phyloP scores from a whole-genome alignment of 2,329 filamentous ascomycete genomes.

The Penicillium palitans region DNA sequence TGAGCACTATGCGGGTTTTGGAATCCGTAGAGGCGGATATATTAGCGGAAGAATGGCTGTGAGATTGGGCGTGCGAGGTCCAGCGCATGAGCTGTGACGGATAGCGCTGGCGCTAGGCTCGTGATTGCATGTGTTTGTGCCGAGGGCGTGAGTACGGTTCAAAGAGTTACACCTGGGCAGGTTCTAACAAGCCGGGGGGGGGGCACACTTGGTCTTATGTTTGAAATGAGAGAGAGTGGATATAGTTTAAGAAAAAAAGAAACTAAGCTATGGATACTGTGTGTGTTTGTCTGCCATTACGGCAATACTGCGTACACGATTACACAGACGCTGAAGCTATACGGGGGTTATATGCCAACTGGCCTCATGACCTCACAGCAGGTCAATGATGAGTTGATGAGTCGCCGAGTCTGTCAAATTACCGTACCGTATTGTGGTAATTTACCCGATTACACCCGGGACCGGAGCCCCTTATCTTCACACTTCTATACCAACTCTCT shows the following conservation, averaged over 20 bases:
- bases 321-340: slow-evolving; percentile 3
- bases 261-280: slow-evolving; percentile 7
- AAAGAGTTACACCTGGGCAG: background rate
- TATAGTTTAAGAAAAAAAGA: background rate
- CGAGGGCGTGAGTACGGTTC: background rate
- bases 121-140: slow-evolving; percentile 7
- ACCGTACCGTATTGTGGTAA: slow-evolving; percentile 8
- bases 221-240: background rate
- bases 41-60: background rate
- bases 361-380: slow-evolving; percentile 8
- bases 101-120: background rate
- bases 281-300: background rate
- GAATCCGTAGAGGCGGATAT: background rate
- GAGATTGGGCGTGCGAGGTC: background rate
- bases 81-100: background rate
- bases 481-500: background rate
- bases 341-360: background rate
- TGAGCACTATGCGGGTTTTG: background rate
- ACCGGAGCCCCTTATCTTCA: background rate
- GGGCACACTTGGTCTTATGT: background rate
- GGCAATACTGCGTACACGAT: slow-evolving; percentile 1
- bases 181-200: background rate
- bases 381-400: slow-evolving; percentile 13
- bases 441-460: slow-evolving; percentile 13
- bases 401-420: background rate